phyloP scores from a whole-genome alignment of 2,329 filamentous ascomycete genomes.

The Endocalyx cinctus region DNA sequence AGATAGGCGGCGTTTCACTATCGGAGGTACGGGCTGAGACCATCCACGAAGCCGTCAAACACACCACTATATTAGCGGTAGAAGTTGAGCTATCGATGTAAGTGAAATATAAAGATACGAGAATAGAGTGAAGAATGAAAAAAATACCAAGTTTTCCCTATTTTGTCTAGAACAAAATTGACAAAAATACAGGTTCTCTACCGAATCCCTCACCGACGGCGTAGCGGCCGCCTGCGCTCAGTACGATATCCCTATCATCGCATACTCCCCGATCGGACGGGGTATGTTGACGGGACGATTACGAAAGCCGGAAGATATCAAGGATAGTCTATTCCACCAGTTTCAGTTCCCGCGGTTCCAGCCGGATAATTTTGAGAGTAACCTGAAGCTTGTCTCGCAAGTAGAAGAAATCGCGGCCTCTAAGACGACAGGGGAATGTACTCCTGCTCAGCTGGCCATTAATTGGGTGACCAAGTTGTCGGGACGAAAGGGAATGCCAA shows the following conservation, averaged over 20 bases:
- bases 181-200: constrained; percentile 21
- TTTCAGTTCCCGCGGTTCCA: constrained; percentile 3
- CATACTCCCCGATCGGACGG: constrained; percentile 22
- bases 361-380: constrained; percentile 7
- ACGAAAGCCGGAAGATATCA: constrained; percentile 6
- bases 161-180: not conserved
- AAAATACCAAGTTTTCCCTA: no score
- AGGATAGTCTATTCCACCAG: not conserved
- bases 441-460: constrained; percentile 9
- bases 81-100: constrained; percentile 52
- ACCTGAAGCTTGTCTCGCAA: constrained; percentile 10
- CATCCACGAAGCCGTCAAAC: constrained; percentile 42
- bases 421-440: constrained; percentile 5
- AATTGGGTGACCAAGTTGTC: constrained; percentile 5
- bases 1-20: constrained; percentile 47
- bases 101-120: constrained; percentile 1
- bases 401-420: constrained; percentile 6
- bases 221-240: constrained; percentile 45
- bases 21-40: constrained; percentile 38
- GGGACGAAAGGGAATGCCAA: constrained; percentile 2
- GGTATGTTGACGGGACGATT: constrained; percentile 50
- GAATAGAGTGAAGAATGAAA: constrained; percentile 1
- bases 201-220: constrained; percentile 46
- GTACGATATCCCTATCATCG: constrained; percentile 32
- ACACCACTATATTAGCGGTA: constrained; percentile 40